phyloP scores from a whole-genome alignment of 371 early-diverging fungal genomes.

The Mortierella sp. region DNA sequence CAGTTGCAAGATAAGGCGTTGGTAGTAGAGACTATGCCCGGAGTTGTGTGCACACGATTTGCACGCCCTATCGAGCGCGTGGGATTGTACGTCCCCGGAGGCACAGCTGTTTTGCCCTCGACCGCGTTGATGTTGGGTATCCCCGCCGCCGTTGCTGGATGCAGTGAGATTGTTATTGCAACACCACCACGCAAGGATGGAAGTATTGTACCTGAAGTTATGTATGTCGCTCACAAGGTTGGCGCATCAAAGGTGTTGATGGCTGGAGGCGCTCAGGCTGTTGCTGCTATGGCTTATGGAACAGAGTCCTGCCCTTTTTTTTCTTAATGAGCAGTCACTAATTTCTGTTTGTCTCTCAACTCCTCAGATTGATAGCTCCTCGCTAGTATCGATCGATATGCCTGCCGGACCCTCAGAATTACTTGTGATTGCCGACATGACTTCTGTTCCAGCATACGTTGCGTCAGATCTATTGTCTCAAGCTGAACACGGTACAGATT shows the following conservation, averaged over 20 bases:
- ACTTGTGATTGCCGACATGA: slow-evolving; percentile 92
- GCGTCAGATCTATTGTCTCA: slow-evolving; percentile 96
- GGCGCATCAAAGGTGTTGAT: slow-evolving; percentile 91
- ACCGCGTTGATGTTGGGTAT: slow-evolving; percentile 97
- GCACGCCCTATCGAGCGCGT: slow-evolving; percentile 95
- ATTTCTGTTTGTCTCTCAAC: not conserved
- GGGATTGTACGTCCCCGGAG: slow-evolving; percentile 98
- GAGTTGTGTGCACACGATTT: slow-evolving; percentile 93
- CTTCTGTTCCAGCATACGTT: slow-evolving; percentile 89
- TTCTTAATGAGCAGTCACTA: too few relatives aligned
- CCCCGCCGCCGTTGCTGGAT: slow-evolving; percentile 98
- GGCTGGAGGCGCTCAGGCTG: slow-evolving; percentile 98
- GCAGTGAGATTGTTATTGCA: slow-evolving; percentile 95
- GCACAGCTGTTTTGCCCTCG: slow-evolving; percentile 97
- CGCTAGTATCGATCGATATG: slow-evolving; percentile 97
- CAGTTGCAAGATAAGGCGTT: slow-evolving; percentile 83
- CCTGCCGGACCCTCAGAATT: slow-evolving; percentile 99
- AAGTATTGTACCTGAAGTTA: slow-evolving; percentile 92
- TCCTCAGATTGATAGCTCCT: slow-evolving; percentile 83
- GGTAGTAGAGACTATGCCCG: slow-evolving; percentile 96
- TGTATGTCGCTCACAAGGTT: slow-evolving; percentile 98
- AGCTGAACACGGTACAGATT: slow-evolving; percentile 97
- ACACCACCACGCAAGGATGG: slow-evolving; percentile 96
- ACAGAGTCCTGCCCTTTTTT: slow-evolving; percentile 92
- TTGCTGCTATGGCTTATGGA: slow-evolving; percentile 98